Base-by-base conservation (phyloP, 345 rosid genomes). In the Salix koriyanagi region DNA sequence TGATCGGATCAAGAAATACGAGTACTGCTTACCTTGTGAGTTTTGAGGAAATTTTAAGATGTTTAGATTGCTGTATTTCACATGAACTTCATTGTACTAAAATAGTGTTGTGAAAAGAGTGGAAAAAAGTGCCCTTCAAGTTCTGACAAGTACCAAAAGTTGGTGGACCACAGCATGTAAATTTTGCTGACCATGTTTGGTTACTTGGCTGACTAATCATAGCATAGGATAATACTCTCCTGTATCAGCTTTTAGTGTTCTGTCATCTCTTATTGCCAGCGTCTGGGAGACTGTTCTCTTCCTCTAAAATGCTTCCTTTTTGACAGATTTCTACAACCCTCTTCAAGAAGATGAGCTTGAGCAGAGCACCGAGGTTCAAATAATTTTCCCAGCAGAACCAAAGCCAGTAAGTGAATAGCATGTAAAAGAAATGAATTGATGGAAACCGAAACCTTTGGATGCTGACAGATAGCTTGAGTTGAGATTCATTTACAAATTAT, bases 1-100 rank as follows among this genome's bases (percentile, higher is more conserved):
- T 83, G 99, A 94, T 10, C 94, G 87, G 3, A 62, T 96, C 76
- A 96, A 96, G 89, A 89, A 91, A 87, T 96, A 85, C 34, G 98
- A 94, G 81, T 96, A 96, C 77, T 92, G 97, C 87, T 79, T 96
- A 74, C 99, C 99, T 75, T 94, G 99, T 96, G 80, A 94, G 98
- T 92, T 80, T 77, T n/a, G 48, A 81, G 32, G 66, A 70, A 25
- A 52, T 25, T 71, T 65, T 67, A 46, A 10, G 18, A 65, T 66
- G 68, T 61, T 68, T 26, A 61, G 30, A 70, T 67, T 54, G 37
- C 52, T 41, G 28, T 65, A 26, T 75, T 56, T 12, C 42, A 25
- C 15, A 71, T 30, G 4, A 37, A 44, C 28, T 15, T 50, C 23
- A 65, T 66, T 37, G 32, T 58, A 28, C 13, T 37, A 18, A 58